Conservation (phyloP, 257 asterid genomes). For the Fraxinus anomala region DNA sequence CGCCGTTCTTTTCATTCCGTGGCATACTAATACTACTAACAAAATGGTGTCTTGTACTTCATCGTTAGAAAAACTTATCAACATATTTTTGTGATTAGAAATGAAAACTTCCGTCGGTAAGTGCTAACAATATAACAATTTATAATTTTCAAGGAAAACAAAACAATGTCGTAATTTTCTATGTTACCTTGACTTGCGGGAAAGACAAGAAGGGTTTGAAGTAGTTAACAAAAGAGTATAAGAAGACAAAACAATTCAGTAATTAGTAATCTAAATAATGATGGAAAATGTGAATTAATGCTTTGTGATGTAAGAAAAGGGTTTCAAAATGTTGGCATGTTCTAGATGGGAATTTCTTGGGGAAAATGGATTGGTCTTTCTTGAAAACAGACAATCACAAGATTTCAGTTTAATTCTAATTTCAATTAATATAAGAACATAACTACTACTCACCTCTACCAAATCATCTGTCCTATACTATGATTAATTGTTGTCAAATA, state of each 20-base stretch:
- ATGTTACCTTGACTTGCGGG: slow-evolving; percentile 23
- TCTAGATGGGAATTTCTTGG: slow-evolving; percentile 25
- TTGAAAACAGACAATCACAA: slow-evolving; percentile 26
- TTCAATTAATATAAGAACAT: slow-evolving; percentile 10
- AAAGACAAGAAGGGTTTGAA: slow-evolving; percentile 29
- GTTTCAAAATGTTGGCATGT: slow-evolving; percentile 20
- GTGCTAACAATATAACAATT: not conserved
- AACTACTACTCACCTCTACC: slow-evolving; percentile 24
- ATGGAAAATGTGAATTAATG: slow-evolving; percentile 31
- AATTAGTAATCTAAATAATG: slow-evolving; percentile 20
- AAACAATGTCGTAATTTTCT: not conserved
- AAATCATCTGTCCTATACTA: slow-evolving; percentile 25
- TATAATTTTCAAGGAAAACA: too few species aligned
- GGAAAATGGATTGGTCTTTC: slow-evolving; percentile 15
- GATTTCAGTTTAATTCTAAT: slow-evolving; percentile 16
- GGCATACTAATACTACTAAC: not conserved
- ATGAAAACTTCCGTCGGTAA: not conserved
- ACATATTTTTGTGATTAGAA: not conserved
- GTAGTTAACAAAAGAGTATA: slow-evolving; percentile 32
- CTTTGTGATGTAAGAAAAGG: slow-evolving; percentile 35
- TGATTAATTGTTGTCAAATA: not conserved
- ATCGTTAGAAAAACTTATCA: not conserved
- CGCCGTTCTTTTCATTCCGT: not conserved
- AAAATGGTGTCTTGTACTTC: not conserved
- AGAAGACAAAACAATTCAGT: slow-evolving; percentile 26